Percentiles rank a stretch among this genome's conserved stretches.
These are phyloP conservation scores for Laburnicola sp. DNA, from an alignment of 2,329 filamentous ascomycete genomes.

Conservation along the genomic window DNA sequence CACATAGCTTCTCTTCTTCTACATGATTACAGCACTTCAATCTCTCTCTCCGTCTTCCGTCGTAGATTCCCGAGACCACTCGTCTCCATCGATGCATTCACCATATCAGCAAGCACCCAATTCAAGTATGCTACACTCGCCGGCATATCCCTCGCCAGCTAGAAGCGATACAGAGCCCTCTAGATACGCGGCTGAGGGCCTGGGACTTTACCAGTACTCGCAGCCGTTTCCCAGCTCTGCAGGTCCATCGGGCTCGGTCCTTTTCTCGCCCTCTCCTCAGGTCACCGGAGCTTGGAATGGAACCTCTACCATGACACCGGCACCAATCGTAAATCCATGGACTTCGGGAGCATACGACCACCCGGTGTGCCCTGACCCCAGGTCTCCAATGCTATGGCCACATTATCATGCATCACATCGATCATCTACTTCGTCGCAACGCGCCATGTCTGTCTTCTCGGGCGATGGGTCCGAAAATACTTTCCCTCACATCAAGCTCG, in stretches of 20 bases:
- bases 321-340: constrained; percentile 38
- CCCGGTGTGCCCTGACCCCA: constrained; percentile 35
- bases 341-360: constrained; percentile 40
- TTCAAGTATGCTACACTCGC: constrained; percentile 30
- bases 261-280: constrained; percentile 42
- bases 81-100: constrained; percentile 42
- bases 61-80: constrained; percentile 36
- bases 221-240: constrained; percentile 20
- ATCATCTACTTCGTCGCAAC: constrained; percentile 38
- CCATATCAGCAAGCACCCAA: constrained; percentile 39
- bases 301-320: constrained; percentile 33
- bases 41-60: constrained; percentile 16
- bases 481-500: constrained; percentile 35
- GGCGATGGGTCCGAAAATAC: constrained; percentile 33
- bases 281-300: constrained; percentile 40
- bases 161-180: constrained; percentile 33
- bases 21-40: constrained; percentile 2
- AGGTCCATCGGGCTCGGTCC: constrained; percentile 13
- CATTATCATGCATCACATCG: constrained; percentile 35
- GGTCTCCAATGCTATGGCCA: constrained; percentile 38
- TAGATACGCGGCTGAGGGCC: constrained; percentile 33
- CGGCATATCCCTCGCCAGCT: constrained; percentile 42
- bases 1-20: constrained; percentile 9
- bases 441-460: constrained; percentile 42
- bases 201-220: constrained; percentile 41